phyloP scores from a whole-genome alignment of 371 early-diverging fungal genomes.

The Mortierella sp. region DNA sequence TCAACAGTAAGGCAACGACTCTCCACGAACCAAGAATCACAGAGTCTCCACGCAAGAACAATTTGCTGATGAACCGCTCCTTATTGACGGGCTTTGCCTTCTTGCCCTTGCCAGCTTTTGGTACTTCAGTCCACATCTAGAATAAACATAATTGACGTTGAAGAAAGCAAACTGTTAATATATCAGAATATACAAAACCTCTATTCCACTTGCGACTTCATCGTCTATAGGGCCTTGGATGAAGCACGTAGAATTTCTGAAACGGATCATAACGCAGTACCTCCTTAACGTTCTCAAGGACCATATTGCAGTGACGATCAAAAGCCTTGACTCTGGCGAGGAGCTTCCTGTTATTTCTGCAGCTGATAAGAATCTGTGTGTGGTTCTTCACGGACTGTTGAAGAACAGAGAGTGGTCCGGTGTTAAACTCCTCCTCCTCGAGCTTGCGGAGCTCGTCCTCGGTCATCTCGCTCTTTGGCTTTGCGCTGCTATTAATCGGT shows the following conservation, averaged over 20 bases:
- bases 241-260: too few species aligned
- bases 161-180: too few species aligned
- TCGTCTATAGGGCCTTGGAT: too few species aligned
- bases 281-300: conserved; percentile 98
- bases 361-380: conserved; percentile 95
- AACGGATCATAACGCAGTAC: too few species aligned
- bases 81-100: conserved; percentile 97
- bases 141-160: conserved; percentile 4
- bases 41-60: conserved; percentile 98
- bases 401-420: conserved; percentile 96
- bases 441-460: conserved; percentile 92
- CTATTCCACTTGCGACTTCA: too few species aligned
- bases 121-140: conserved; percentile 97
- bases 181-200: too few species aligned
- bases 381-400: conserved; percentile 96
- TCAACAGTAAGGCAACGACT: too few species aligned
- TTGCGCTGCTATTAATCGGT: conserved; percentile 42
- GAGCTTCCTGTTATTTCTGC: conserved; percentile 97
- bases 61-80: conserved; percentile 97
- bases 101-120: conserved; percentile 89
- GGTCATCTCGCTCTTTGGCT: conserved; percentile 87
- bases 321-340: conserved; percentile 98
- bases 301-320: conserved; percentile 99
- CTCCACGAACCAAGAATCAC: conserved; percentile 88
- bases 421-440: conserved; percentile 97